Conservation (phyloP, 768 basidiomycete species). For the Leccinellum albellum region DNA sequence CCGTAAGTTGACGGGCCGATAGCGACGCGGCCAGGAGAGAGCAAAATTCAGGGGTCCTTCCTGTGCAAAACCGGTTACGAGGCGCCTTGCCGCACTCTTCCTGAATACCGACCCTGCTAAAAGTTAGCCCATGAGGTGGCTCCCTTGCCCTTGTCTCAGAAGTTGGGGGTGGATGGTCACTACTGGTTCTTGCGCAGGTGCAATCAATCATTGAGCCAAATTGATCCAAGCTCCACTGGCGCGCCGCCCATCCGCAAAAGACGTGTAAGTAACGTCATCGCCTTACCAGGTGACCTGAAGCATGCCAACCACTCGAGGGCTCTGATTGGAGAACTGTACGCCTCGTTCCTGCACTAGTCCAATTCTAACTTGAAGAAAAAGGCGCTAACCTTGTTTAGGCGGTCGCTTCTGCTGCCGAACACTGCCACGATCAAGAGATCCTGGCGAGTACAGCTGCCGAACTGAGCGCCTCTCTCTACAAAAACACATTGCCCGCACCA, state of each 20-base stretch:
- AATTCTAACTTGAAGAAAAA: not conserved
- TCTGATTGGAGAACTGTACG: not conserved
- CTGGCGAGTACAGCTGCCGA: not conserved
- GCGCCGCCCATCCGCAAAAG: not conserved
- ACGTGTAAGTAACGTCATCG: not conserved
- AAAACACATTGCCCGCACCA: not conserved
- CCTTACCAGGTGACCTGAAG: not conserved
- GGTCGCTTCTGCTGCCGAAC: not conserved
- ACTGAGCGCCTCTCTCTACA: not conserved
- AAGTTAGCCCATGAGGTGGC: not conserved
- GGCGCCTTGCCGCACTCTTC: not conserved
- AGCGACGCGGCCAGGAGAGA: not conserved
- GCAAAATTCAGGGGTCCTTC: conserved; percentile 3
- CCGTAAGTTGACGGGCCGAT: not conserved
- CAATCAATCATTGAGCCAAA: not conserved
- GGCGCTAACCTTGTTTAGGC: not conserved
- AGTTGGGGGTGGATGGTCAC: not conserved
- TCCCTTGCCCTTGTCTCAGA: not conserved
- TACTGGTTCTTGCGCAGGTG: not conserved
- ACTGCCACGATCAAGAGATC: not conserved
- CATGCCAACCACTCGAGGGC: not conserved
- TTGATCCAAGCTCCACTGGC: not conserved
- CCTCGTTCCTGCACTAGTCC: not conserved
- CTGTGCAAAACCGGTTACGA: not conserved
- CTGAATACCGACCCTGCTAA: not conserved